A percentile compares a stretch with the other conserved stretches of the same genome.
Evolutionary conservation across 2,329 filamentous ascomycete species (phyloP).

Genomic region (Stromatinia cepivora): DNA sequence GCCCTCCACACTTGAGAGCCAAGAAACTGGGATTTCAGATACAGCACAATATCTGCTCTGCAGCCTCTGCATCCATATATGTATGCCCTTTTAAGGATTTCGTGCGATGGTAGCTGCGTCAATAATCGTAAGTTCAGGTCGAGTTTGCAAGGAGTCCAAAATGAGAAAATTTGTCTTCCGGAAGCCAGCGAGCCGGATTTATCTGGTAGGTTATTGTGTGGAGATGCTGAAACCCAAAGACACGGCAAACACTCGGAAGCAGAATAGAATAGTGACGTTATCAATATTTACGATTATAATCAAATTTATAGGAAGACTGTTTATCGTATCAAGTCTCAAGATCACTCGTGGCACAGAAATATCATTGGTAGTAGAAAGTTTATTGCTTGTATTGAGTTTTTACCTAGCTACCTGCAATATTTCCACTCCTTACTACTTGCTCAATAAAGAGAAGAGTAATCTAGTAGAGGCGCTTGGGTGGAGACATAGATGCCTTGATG

Average conservation of each 20-base stretch:
- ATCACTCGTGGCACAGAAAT: not conserved
- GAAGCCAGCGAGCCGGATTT: not conserved
- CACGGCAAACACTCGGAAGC: not conserved
- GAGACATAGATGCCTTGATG: slow-evolving; percentile 99
- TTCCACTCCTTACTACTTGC: slow-evolving; percentile 30
- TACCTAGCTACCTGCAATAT: slow-evolving; percentile 35
- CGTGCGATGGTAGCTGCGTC: not conserved
- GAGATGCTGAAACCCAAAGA: no score
- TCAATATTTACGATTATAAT: not conserved
- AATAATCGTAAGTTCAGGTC: not conserved
- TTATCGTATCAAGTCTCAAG: not conserved
- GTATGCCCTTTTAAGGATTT: not conserved
- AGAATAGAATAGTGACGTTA: not conserved
- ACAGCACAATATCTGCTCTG: slow-evolving; percentile 1
- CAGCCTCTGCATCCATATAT: no score
- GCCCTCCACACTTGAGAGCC: not conserved
- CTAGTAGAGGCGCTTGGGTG: slow-evolving; percentile 97
- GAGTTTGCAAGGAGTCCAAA: not conserved
- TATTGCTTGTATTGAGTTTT: slow-evolving; percentile 32
- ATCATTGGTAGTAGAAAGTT: not conserved
- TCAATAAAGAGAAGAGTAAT: slow-evolving; percentile 39
- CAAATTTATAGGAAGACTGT: not conserved
- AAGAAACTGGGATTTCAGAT: slow-evolving; percentile 17
- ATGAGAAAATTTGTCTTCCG: not conserved
- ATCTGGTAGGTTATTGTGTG: not conserved